Conservation (phyloP, 176 grass and related monocot species). For the Tillandsia leiboldiana region DNA sequence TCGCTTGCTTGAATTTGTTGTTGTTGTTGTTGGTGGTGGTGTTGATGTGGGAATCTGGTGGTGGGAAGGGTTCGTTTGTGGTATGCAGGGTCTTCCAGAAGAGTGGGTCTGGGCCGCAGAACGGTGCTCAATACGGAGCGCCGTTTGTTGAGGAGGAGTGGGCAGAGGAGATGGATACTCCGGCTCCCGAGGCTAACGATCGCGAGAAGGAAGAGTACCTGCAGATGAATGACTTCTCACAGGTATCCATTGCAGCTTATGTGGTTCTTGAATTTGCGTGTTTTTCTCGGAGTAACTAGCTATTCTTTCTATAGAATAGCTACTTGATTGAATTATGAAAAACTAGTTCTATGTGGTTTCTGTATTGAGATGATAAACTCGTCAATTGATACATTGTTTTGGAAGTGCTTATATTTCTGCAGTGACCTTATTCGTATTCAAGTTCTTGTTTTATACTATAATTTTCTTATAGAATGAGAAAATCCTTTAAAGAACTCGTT, state of each 20-base stretch:
- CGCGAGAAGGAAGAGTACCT: constrained; percentile 45
- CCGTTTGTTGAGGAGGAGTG: constrained; percentile 33
- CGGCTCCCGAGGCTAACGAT: constrained; percentile 21
- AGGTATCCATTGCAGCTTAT: constrained; percentile 26
- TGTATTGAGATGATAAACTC: background rate
- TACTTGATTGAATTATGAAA: background rate
- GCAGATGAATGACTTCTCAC: constrained; percentile 60
- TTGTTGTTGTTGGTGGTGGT: background rate
- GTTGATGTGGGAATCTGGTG: background rate
- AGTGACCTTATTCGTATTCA: too few species aligned
- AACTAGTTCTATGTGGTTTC: background rate
- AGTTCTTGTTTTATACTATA: too few species aligned
- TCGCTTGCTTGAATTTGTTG: background rate
- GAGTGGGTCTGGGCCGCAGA: constrained; percentile 50
- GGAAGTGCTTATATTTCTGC: too few species aligned
- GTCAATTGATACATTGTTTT: too few species aligned
- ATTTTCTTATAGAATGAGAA: too few species aligned
- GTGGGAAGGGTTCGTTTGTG: background rate
- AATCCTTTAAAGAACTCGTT: too few species aligned
- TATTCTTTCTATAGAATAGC: background rate
- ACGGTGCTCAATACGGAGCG: constrained; percentile 90
- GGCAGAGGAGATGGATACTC: constrained; percentile 14
- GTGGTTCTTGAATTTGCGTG: background rate
- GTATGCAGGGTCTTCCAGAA: background rate
- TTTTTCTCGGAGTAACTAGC: background rate